Percentiles rank a stretch among this genome's conserved stretches.
These are phyloP conservation scores for Diaporthe batatas DNA, from an alignment of 2,329 filamentous ascomycete genomes.

Conservation along the genomic window DNA sequence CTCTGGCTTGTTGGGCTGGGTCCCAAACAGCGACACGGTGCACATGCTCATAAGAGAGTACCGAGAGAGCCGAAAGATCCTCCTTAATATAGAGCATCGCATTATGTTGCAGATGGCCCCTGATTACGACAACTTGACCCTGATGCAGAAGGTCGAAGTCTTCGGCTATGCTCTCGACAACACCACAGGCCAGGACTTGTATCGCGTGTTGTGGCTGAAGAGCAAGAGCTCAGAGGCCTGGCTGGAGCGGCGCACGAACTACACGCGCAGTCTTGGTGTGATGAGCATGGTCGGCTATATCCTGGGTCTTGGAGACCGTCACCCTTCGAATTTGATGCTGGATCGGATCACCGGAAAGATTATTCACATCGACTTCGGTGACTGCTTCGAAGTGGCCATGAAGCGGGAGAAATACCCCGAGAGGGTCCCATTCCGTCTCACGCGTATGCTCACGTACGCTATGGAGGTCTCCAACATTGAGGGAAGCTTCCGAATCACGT, in stretches of 20 bases:
- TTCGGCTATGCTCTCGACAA: slow-evolving; percentile 99
- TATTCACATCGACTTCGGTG: slow-evolving; percentile 98
- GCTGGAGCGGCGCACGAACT: slow-evolving; percentile 98
- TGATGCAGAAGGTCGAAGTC: slow-evolving; percentile 99
- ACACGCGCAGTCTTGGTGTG: slow-evolving; percentile 94
- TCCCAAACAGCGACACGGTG: slow-evolving; percentile 96
- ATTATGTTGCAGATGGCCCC: slow-evolving; percentile 99
- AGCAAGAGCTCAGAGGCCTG: slow-evolving; percentile 98
- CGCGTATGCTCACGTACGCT: slow-evolving; percentile 98
- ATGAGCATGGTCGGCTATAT: slow-evolving; percentile 99
- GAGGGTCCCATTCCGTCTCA: slow-evolving; percentile 96
- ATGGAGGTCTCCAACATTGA: slow-evolving; percentile 99
- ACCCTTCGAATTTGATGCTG: slow-evolving; percentile 98
- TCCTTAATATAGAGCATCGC: slow-evolving; percentile 98
- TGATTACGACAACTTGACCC: slow-evolving; percentile 96
- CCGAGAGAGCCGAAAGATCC: slow-evolving; percentile 94
- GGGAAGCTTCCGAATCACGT: slow-evolving; percentile 97
- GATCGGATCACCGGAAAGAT: slow-evolving; percentile 97
- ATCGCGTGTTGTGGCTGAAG: slow-evolving; percentile 98
- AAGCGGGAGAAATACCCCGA: slow-evolving; percentile 99
- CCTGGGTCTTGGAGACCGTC: slow-evolving; percentile 92
- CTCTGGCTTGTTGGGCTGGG: slow-evolving; percentile 95
- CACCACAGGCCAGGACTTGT: slow-evolving; percentile 97
- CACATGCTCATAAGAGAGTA: slow-evolving; percentile 98
- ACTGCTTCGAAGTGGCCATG: slow-evolving; percentile 99